phyloP scores from a whole-genome alignment of 345 rosid species.

The Abelmoschus esculentus region DNA sequence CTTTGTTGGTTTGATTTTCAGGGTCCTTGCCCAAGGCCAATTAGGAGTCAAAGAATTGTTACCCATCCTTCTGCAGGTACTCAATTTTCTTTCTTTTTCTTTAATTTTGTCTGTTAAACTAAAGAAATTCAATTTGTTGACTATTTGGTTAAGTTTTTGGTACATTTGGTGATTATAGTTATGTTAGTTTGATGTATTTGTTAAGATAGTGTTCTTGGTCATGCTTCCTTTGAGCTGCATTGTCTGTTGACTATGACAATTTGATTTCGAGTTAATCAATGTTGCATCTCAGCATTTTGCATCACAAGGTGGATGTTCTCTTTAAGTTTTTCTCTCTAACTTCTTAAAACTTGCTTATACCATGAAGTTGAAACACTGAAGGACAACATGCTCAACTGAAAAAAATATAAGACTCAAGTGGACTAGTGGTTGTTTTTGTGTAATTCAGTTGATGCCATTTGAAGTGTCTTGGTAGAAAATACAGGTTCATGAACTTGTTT shows the following conservation, averaged over 20 bases:
- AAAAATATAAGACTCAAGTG: neutral
- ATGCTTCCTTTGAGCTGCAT: neutral
- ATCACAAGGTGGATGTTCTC: neutral
- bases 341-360: neutral
- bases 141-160: neutral
- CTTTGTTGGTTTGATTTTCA: slow-evolving; percentile 27
- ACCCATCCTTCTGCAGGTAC: slow-evolving; percentile 54
- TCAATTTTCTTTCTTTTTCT: neutral
- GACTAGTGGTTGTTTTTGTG: neutral
- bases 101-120: neutral
- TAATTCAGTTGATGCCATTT: neutral
- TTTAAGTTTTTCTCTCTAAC: neutral
- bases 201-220: neutral
- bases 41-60: slow-evolving; percentile 33
- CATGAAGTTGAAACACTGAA: neutral
- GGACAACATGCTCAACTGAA: neutral
- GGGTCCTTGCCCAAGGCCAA: slow-evolving; percentile 51
- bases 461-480: neutral
- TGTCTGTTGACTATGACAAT: neutral
- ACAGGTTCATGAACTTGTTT: neutral
- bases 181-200: neutral
- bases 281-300: neutral
- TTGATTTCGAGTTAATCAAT: neutral
- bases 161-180: neutral
- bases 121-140: neutral